Evolutionary conservation across 2,329 filamentous ascomycete species (phyloP).

Genomic region (Clonostachys sp.): DNA sequence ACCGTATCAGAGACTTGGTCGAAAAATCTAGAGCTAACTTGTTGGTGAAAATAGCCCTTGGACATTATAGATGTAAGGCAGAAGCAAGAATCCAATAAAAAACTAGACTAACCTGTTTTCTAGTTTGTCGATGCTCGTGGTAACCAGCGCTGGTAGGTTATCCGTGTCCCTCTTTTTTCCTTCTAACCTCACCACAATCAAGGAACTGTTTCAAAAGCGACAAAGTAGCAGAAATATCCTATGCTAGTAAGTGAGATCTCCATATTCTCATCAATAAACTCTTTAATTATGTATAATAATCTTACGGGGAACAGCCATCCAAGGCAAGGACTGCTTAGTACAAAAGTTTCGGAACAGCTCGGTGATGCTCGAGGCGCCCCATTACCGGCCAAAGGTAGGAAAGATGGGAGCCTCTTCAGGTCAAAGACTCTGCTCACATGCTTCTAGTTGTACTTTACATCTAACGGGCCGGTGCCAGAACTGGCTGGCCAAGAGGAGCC

Average conservation of each 20-base stretch:
- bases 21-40: slow-evolving; percentile 24
- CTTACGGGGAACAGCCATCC: slow-evolving; percentile 59
- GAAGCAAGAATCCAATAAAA: neutral
- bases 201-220: slow-evolving; percentile 80
- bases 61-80: slow-evolving; percentile 65
- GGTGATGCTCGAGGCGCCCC: slow-evolving; percentile 81
- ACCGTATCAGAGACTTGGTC: neutral
- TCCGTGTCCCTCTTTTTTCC: neutral
- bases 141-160: slow-evolving; percentile 62
- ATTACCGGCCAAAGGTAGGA: slow-evolving; percentile 77
- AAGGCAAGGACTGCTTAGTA: slow-evolving; percentile 85
- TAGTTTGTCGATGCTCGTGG: slow-evolving; percentile 69
- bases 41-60: slow-evolving; percentile 44
- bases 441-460: slow-evolving; percentile 45
- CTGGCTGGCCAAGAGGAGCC: slow-evolving; percentile 66
- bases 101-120: slow-evolving; percentile 2
- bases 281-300: neutral
- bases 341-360: slow-evolving; percentile 97
- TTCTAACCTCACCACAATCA: neutral
- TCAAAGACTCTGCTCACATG: neutral
- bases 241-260: slow-evolving; percentile 68
- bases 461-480: slow-evolving; percentile 39
- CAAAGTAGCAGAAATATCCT: slow-evolving; percentile 87
- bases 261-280: rapidly evolving
- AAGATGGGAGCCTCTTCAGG: too few relatives aligned